Evolutionary conservation across 1,284 basidiomycete genomes (phyloP), one percentile per base, ranked within the genome.

Genomic region (Cerioporus squamosus): DNA sequence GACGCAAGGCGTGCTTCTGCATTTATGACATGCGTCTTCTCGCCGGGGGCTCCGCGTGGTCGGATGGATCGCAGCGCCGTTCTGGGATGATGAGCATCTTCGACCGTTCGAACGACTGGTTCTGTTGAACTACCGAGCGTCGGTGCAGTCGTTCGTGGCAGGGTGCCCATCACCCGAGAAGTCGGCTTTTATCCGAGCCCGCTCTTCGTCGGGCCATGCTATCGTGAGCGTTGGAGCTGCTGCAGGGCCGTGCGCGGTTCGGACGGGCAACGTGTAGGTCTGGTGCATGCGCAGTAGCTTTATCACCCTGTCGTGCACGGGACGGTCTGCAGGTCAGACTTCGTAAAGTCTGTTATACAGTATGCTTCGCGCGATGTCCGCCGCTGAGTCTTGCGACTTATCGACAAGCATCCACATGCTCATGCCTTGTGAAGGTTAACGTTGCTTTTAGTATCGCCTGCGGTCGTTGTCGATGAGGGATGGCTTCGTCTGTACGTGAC

Each of bases 321-420:
- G 2, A n/a, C n/a, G n/a, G 29, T 15, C 10, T 17, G 33, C 33
- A 36, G 26, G 15, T 29, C 29, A 29, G 29, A 12, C 39, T 36
- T 36, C 33, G 33, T 43, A 7, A 10, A 29, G 29, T 29, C 10
- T 29, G 29, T 7, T 29, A 10, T 29, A 29, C 29, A 10, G 29
- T 43, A 36, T 18, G 31, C 46, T 43, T 48, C 46, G 22, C 44
- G 46, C 53, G 33, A 43, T 33, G 45, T 48, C 53, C 29, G 44
- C 53, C 53, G 53, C n/a, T n/a, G n/a, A n/a, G n/a, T n/a, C n/a
- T n/a, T n/a, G 4, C 33, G 14, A 17, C n/a, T 36, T 12, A 36
- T 36, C n/a, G n/a, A n/a, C n/a, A n/a, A n/a, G n/a, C n/a, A n/a
- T n/a, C 90, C 66, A 99, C 98, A 69, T 91, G 86, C 77, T 94